These are phyloP conservation scores for Akanthomyces uredinophilus DNA, from an alignment of 2,329 filamentous ascomycete species.

Conservation along the genomic window DNA sequence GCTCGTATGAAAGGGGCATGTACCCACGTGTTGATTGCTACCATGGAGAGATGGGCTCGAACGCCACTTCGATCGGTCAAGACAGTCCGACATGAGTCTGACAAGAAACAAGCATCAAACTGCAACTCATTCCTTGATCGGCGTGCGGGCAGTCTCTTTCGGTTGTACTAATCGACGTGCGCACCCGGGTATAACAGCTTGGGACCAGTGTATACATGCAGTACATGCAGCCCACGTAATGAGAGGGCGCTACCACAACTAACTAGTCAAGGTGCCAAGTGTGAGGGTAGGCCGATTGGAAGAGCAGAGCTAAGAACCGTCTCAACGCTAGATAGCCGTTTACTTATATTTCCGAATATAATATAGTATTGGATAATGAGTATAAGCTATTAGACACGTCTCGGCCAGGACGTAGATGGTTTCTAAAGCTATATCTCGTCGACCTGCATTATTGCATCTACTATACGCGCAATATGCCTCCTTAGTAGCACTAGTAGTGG, in stretches of 20 bases:
- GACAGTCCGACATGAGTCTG: not conserved
- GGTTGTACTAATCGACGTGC: not conserved
- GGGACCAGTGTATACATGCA: not conserved
- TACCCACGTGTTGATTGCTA: not conserved
- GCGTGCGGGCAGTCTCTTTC: not conserved
- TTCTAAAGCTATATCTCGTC: constrained; percentile 54
- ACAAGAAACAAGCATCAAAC: not conserved
- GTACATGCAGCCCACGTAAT: not conserved
- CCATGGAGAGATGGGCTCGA: not conserved
- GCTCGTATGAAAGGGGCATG: not conserved
- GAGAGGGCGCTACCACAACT: not conserved
- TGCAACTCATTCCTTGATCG: not conserved
- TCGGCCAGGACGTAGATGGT: constrained; percentile 49
- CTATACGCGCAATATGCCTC: constrained; percentile 37
- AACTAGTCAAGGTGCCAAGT: not conserved
- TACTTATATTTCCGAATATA: constrained; percentile 40
- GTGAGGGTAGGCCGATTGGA: no score
- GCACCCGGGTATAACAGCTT: not conserved
- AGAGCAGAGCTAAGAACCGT: constrained; percentile 31
- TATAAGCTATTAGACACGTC: constrained; percentile 46
- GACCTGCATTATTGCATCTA: constrained; percentile 49
- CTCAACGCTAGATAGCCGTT: constrained; percentile 34
- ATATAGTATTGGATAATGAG: constrained; percentile 46
- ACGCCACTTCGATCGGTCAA: not conserved
- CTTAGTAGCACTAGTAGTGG: constrained; percentile 21